phyloP scores from a whole-genome alignment of 228 moss, liverwort and hornwort genomes.

The Sphagnum fallax region DNA sequence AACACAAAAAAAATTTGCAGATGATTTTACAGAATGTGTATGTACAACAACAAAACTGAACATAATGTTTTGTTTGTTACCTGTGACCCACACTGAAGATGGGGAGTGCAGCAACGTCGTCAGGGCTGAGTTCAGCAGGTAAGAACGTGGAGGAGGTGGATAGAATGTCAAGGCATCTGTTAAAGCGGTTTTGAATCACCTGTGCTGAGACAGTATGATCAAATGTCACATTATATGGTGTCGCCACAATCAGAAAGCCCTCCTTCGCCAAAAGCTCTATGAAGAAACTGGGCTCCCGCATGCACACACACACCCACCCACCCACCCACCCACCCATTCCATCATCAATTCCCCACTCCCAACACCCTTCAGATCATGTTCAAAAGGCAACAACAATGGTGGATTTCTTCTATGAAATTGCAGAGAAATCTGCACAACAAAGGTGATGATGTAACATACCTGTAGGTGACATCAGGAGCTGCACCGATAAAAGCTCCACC shows the following conservation, averaged over 20 bases:
- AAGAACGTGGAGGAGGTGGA: slow-evolving; percentile 33
- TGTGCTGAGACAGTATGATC: slow-evolving; percentile 72
- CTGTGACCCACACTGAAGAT: slow-evolving; percentile 96
- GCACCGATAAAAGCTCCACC: slow-evolving; percentile 93
- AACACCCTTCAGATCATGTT: too few relatives aligned
- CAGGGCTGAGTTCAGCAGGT: slow-evolving; percentile 30
- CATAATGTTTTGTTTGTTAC: slow-evolving; percentile 15
- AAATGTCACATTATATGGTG: slow-evolving; percentile 81
- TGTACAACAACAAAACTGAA: too few relatives aligned
- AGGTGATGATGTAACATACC: slow-evolving; percentile 18
- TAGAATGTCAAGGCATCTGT: slow-evolving; percentile 41
- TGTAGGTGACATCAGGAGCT: slow-evolving; percentile 80
- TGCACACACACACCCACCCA: not conserved
- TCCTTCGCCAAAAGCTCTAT: slow-evolving; percentile 91
- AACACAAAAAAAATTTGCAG: too few relatives aligned
- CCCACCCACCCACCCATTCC: not conserved
- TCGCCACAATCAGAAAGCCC: slow-evolving; percentile 86
- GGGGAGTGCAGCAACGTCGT: slow-evolving; percentile 55
- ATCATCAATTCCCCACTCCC: not conserved
- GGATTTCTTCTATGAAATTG: too few relatives aligned
- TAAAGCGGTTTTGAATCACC: slow-evolving; percentile 67
- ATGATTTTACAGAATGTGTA: too few relatives aligned
- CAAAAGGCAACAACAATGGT: too few relatives aligned
- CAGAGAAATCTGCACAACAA: not conserved
- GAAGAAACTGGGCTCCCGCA: slow-evolving; percentile 47